A percentile compares a stretch with the other conserved stretches of the same genome.
Evolutionary conservation across 371 early-diverging fungal genomes (phyloP).

Genomic region (Actinomucor elegans): DNA sequence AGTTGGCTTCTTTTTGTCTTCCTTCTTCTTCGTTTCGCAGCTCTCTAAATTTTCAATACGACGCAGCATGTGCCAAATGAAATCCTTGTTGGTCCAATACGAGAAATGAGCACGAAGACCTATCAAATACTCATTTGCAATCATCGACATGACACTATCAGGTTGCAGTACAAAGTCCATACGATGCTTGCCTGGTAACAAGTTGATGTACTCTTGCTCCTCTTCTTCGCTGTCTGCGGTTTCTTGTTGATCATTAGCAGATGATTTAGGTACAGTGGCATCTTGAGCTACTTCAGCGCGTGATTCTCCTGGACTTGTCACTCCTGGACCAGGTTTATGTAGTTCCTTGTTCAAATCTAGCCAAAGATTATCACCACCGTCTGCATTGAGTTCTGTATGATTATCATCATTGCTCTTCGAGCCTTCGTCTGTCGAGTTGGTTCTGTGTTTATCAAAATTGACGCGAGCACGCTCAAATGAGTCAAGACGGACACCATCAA

Average conservation of each 20-base stretch:
- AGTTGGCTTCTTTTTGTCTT: not conserved
- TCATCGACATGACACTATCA: slow-evolving; percentile 53
- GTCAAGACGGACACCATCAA: slow-evolving; percentile 40
- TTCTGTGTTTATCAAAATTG: not conserved
- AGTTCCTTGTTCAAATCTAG: slow-evolving; percentile 34
- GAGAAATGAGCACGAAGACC: slow-evolving; percentile 53
- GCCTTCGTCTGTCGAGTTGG: not conserved
- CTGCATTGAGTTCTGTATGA: not conserved
- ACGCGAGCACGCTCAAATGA: slow-evolving; percentile 2
- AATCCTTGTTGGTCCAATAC: slow-evolving; percentile 54
- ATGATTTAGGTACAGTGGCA: slow-evolving; percentile 17
- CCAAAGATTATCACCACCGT: slow-evolving; percentile 19
- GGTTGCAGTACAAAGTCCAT: slow-evolving; percentile 50
- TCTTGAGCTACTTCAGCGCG: slow-evolving; percentile 36
- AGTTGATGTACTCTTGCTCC: slow-evolving; percentile 16
- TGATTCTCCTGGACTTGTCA: slow-evolving; percentile 34
- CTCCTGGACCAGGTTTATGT: slow-evolving; percentile 36
- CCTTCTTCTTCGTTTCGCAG: not conserved
- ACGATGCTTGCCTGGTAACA: slow-evolving; percentile 31
- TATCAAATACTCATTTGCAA: slow-evolving; percentile 52
- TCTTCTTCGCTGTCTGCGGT: not conserved
- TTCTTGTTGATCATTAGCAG: slow-evolving; percentile 11
- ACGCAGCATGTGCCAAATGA: slow-evolving; percentile 50
- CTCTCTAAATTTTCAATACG: slow-evolving; percentile 28
- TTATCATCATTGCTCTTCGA: not conserved